A percentile compares a stretch with the other conserved stretches of the same genome.
phyloP scores from a whole-genome alignment of 2,329 filamentous ascomycete genomes.

The Malbranchea cinnamomea region DNA sequence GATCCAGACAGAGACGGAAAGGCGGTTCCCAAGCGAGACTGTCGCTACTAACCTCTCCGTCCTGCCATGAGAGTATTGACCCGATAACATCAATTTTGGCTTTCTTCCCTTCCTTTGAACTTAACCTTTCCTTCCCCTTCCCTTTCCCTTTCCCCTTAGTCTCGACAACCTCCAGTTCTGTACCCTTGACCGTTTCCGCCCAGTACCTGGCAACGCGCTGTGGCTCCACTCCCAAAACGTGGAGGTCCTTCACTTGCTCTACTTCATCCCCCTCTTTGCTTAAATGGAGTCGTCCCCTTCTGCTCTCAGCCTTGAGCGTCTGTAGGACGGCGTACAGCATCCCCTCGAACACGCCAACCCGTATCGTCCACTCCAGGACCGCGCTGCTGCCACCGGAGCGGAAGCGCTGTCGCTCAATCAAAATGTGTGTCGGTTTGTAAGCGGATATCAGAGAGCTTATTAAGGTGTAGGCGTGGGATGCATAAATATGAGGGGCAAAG shows the following conservation, averaged over 20 bases:
- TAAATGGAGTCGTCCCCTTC: too few relatives aligned
- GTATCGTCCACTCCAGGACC: slow-evolving; percentile 67
- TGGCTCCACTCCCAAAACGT: slow-evolving; percentile 38
- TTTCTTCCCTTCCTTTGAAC: slow-evolving; percentile 25
- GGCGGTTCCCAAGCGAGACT: slow-evolving; percentile 9
- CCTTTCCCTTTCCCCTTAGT: slow-evolving; percentile 5
- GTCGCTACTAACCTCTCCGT: slow-evolving; percentile 8
- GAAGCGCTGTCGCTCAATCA: slow-evolving; percentile 53
- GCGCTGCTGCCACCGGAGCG: slow-evolving; percentile 49
- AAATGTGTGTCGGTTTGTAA: slow-evolving; percentile 48
- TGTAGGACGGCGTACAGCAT: slow-evolving; percentile 62
- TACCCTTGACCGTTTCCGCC: slow-evolving; percentile 21
- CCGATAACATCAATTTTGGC: slow-evolving; percentile 50
- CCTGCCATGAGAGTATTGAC: slow-evolving; percentile 6
- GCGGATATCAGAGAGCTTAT: slow-evolving; percentile 33
- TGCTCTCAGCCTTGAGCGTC: slow-evolving; percentile 35
- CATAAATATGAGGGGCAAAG: slow-evolving; percentile 40
- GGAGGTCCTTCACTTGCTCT: slow-evolving; percentile 25
- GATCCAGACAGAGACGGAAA: slow-evolving; percentile 17
- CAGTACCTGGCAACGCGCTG: slow-evolving; percentile 42
- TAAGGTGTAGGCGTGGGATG: slow-evolving; percentile 40
- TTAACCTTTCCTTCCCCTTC: slow-evolving; percentile 10
- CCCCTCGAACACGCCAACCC: slow-evolving; percentile 67
- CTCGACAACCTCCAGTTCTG: slow-evolving; percentile 2
- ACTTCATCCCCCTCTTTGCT: too few relatives aligned